phyloP scores from a whole-genome alignment of 176 grass and related monocot genomes.

The Phyllostachys edulis region DNA sequence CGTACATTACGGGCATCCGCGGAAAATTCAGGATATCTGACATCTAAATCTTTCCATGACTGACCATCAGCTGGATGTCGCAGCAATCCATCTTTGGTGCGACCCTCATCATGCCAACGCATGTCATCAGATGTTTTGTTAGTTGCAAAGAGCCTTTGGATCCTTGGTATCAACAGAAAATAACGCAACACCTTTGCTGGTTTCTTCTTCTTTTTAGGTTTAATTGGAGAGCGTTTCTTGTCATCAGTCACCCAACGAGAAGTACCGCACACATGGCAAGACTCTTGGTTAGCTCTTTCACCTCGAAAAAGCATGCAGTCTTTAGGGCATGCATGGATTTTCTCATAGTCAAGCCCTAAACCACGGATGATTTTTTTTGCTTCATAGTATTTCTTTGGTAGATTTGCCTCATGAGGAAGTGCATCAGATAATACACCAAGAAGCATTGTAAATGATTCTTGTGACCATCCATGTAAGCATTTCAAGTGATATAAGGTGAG shows the following conservation, averaged over 20 bases:
- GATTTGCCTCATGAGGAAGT: neutral
- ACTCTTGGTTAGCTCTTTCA: neutral
- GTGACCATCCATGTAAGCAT: neutral
- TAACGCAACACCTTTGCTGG: slow-evolving; percentile 29
- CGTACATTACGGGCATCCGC: neutral
- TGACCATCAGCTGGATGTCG: neutral
- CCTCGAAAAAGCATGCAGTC: neutral
- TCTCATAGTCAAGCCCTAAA: neutral
- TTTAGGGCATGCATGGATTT: slow-evolving; percentile 35
- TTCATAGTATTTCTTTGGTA: slow-evolving; percentile 5
- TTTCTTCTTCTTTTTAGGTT: neutral
- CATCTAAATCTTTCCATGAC: slow-evolving; percentile 1
- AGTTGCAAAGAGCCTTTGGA: slow-evolving; percentile 21
- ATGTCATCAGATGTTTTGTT: neutral
- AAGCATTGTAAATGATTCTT: neutral
- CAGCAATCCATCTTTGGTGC: neutral
- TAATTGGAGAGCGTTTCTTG: neutral
- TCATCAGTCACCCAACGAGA: neutral
- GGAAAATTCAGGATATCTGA: neutral
- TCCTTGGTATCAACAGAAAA: slow-evolving; percentile 30
- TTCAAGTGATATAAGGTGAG: neutral
- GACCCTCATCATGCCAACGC: neutral
- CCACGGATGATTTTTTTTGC: slow-evolving; percentile 17
- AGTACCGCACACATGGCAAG: neutral
- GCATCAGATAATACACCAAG: neutral